phyloP scores from a whole-genome alignment of 495 filamentous ascomycete genomes.

The Copromyces sp. region DNA sequence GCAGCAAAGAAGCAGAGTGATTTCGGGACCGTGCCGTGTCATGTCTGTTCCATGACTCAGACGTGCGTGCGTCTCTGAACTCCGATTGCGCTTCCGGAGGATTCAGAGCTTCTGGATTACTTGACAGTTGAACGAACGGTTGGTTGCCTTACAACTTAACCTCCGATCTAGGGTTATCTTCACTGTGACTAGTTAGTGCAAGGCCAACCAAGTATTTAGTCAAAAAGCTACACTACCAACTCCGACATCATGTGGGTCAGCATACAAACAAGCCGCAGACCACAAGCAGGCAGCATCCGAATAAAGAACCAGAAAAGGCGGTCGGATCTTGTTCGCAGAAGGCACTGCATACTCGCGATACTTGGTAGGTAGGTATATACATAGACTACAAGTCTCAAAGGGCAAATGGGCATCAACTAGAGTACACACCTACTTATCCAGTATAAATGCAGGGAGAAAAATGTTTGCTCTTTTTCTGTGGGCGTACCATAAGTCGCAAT shows the following conservation, averaged over 20 bases:
- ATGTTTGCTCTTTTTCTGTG: not conserved
- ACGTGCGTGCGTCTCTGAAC: not conserved
- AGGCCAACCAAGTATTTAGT: not conserved
- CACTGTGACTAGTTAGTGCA: not conserved
- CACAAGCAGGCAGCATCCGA: not conserved
- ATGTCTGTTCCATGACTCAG: not conserved
- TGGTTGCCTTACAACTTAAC: not conserved
- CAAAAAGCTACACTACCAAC: not conserved
- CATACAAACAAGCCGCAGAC: not conserved
- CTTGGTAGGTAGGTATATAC: not conserved
- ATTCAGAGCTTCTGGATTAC: not conserved
- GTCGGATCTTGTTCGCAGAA: not conserved
- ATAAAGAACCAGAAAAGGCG: not conserved
- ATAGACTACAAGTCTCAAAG: not conserved
- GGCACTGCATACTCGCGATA: not conserved
- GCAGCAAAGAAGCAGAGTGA: not conserved
- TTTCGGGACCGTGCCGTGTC: not conserved
- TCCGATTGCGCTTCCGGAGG: not conserved
- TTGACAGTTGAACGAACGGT: not conserved
- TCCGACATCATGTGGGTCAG: not conserved
- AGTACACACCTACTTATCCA: not conserved
- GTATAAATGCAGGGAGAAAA: not conserved
- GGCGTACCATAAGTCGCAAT: not conserved
- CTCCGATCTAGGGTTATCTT: not conserved
- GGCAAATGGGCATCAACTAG: not conserved